Evolutionary conservation across 805 yeast genomes (phyloP).

Genomic region (Wickerhamomyces xylosicus): DNA sequence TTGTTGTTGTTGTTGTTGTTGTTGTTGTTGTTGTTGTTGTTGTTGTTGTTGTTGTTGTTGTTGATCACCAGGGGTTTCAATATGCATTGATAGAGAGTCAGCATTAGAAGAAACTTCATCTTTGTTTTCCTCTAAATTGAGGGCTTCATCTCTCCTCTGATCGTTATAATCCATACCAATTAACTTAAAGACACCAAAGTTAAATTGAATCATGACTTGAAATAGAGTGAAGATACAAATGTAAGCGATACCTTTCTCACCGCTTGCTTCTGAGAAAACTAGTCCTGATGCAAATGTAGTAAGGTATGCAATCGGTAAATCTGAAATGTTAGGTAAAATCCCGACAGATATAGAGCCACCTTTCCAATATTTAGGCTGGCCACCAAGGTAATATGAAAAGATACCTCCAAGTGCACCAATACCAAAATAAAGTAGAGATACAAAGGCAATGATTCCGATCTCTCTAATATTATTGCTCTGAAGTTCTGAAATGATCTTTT

Average conservation of each 20-base stretch:
- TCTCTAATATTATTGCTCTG: conserved; percentile 56
- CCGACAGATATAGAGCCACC: conserved; percentile 68
- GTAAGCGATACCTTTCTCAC: conserved; percentile 73
- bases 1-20: background rate
- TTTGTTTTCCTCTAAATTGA: background rate
- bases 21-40: conserved; percentile 1
- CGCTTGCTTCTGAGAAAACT: conserved; percentile 46
- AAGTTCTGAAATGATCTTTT: conserved; percentile 51
- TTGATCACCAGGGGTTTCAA: too few species aligned
- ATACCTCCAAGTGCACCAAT: conserved; percentile 39
- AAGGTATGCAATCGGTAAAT: conserved; percentile 67
- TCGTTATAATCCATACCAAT: conserved; percentile 49
- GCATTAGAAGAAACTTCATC: too few species aligned
- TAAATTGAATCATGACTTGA: conserved; percentile 53
- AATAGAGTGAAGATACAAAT: conserved; percentile 67
- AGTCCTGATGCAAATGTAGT: conserved; percentile 44
- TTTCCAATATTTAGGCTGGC: conserved; percentile 50
- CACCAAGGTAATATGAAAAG: conserved; percentile 4
- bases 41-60: conserved; percentile 2
- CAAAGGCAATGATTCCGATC: conserved; percentile 52
- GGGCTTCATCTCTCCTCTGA: conserved; percentile 3
- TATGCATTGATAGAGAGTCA: too few species aligned
- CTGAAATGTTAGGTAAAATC: conserved; percentile 64
- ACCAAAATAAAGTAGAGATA: conserved; percentile 39
- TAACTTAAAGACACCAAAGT: conserved; percentile 63